phyloP scores from a whole-genome alignment of 192 early-diverging fungal species.

The Rhizophagus clarus region DNA sequence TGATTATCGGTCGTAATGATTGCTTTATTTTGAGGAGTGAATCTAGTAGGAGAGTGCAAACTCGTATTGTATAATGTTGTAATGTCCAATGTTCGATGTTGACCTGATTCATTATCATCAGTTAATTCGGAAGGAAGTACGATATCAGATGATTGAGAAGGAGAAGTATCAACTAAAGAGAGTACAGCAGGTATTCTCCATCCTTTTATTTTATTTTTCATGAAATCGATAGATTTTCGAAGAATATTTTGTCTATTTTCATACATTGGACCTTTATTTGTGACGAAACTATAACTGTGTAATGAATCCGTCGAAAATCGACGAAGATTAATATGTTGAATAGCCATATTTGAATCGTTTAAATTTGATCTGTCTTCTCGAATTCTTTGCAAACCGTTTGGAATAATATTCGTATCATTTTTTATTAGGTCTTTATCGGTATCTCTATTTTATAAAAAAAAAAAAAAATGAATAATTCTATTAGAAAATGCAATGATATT shows the following conservation, averaged over 20 bases:
- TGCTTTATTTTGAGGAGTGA: slow-evolving; percentile 61
- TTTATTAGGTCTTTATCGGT: slow-evolving; percentile 21
- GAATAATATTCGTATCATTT: slow-evolving; percentile 6
- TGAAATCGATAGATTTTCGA: slow-evolving; percentile 52
- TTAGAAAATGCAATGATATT: too few relatives aligned
- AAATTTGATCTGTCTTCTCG: slow-evolving; percentile 12
- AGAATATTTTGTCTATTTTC: slow-evolving; percentile 52
- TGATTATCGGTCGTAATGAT: slow-evolving; percentile 58
- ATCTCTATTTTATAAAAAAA: slow-evolving; percentile 1
- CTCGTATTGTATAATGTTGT: slow-evolving; percentile 23
- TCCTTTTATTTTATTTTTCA: slow-evolving; percentile 56
- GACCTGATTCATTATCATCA: background rate
- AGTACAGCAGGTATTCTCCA: slow-evolving; percentile 47
- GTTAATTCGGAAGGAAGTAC: slow-evolving; percentile 24
- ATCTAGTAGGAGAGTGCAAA: slow-evolving; percentile 56
- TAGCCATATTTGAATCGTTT: background rate
- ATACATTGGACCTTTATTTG: slow-evolving; percentile 41
- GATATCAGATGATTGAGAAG: slow-evolving; percentile 30
- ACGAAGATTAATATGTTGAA: slow-evolving; percentile 38
- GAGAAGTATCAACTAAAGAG: slow-evolving; percentile 31
- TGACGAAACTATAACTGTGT: slow-evolving; percentile 48
- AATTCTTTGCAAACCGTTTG: slow-evolving; percentile 15
- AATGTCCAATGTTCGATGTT: slow-evolving; percentile 40
- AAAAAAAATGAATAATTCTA: background rate
- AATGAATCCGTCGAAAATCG: slow-evolving; percentile 53